Evolutionary conservation across 768 basidiomycete genomes (phyloP), one percentile per base, ranked within the genome.

Genomic region (Boletus rex-veris): DNA sequence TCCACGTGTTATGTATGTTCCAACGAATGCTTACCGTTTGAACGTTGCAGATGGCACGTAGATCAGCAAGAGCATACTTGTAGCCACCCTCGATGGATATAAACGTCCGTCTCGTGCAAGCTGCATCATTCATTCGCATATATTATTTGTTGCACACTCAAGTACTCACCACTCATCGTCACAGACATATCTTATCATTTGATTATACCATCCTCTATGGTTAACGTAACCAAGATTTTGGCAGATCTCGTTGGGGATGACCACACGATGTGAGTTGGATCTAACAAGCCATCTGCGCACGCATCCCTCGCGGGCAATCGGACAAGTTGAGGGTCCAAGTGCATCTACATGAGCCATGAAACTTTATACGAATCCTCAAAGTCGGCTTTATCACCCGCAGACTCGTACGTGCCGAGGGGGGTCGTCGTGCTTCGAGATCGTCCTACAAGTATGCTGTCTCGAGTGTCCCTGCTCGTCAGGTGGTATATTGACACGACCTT

Each of bases 1-100:
- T 21, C 16, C 15, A 38, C 28, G 24, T 39, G 35, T 38, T 21
- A 3, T 33, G 7, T 21, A 33, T 50, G 19, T 21, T 38, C 16
- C 11, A 26, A 26, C 7, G 21, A 33, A n/a, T 36, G 3, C 44
- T 53, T 40, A 54, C 24, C 15, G 24, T 47, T 35, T 42, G n/a
- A 45, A 18, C n/a, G 11, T 56, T 7, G 3, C 45, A 80, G 80
- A 80, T 80, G 78, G 80, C 73, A 7, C 76, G 78, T 47, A 70
- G 78, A 60, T 80, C 80, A 7, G 66, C 79, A 37, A 76, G 76
- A 48, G 77, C 78, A 63, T 80, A 80, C 61, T 63, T 80, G 46
- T 80, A 71, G 50, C 52, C 51, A 36, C 30, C 6, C 4, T 30
- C 11, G 24, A 42, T 54, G 45, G n/a, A 50, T 14, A 16, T 18